Evolutionary conservation across 805 yeast species (phyloP).

Genomic region (Ogataea angusta): DNA sequence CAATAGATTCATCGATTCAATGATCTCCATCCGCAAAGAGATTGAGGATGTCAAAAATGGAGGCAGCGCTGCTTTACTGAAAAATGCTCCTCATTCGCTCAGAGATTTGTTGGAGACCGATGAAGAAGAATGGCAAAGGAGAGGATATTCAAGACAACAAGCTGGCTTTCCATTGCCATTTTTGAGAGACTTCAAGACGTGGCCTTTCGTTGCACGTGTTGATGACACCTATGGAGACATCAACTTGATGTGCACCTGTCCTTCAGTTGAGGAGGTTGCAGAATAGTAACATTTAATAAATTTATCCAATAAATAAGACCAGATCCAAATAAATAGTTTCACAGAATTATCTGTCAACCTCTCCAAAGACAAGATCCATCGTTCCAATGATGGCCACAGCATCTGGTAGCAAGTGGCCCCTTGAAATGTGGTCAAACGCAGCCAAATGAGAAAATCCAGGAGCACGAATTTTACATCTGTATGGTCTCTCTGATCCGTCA

Average conservation of each 20-base stretch:
- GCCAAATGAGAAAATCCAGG: slow-evolving; percentile 91
- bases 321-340: slow-evolving; percentile 2
- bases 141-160: slow-evolving; percentile 89
- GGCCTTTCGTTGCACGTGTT: slow-evolving; percentile 93
- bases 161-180: slow-evolving; percentile 91
- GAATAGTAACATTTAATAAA: slow-evolving; percentile 5
- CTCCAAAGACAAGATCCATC: slow-evolving; percentile 93
- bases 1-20: slow-evolving; percentile 84
- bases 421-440: slow-evolving; percentile 81
- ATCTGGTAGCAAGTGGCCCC: slow-evolving; percentile 86
- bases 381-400: slow-evolving; percentile 94
- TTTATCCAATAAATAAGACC: slow-evolving; percentile 1
- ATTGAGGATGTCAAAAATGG: slow-evolving; percentile 70
- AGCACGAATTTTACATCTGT: slow-evolving; percentile 90
- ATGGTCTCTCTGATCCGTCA: slow-evolving; percentile 88
- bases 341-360: slow-evolving; percentile 73
- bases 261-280: slow-evolving; percentile 74
- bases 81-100: slow-evolving; percentile 90
- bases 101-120: slow-evolving; percentile 64
- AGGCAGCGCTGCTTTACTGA: slow-evolving; percentile 63
- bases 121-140: slow-evolving; percentile 67
- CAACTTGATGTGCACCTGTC: slow-evolving; percentile 92
- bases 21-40: slow-evolving; percentile 79
- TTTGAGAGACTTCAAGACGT: slow-evolving; percentile 72
- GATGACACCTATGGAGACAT: slow-evolving; percentile 95